These are phyloP conservation scores for Fusarium zealandicum DNA, from an alignment of 2,329 filamentous ascomycete species.

Conservation along the genomic window DNA sequence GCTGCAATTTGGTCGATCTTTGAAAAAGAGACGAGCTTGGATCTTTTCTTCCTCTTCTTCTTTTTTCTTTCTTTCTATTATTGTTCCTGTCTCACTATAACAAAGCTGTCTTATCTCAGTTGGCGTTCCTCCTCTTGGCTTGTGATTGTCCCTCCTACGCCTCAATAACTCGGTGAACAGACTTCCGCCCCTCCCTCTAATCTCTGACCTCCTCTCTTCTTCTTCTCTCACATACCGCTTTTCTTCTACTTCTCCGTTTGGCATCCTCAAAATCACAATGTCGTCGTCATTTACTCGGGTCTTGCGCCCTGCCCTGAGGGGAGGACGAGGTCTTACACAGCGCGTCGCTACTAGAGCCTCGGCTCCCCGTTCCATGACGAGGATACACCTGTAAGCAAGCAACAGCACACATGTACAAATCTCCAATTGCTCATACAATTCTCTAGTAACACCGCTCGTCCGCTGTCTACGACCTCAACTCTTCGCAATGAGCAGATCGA, in stretches of 20 bases:
- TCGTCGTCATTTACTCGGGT: constrained; percentile 59
- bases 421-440: constrained; percentile 9
- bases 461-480: constrained; percentile 66
- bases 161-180: neutral
- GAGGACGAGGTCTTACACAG: constrained; percentile 49
- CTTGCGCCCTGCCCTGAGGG: constrained; percentile 59
- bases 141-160: constrained; percentile 31
- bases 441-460: constrained; percentile 50
- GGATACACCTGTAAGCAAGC: constrained; percentile 40
- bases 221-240: neutral
- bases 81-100: neutral
- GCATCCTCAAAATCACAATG: constrained; percentile 26
- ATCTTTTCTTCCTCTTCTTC: neutral
- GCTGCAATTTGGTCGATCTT: constrained; percentile 8
- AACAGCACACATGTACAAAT: neutral
- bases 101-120: constrained; percentile 5
- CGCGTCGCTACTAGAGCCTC: constrained; percentile 35
- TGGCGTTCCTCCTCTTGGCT: constrained; percentile 15
- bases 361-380: constrained; percentile 33
- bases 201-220: neutral
- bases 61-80: neutral
- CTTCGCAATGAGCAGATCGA: constrained; percentile 60
- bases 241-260: neutral
- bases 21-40: neutral
- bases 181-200: neutral